Evolutionary conservation across 2,329 filamentous ascomycete species (phyloP).

Genomic region (Cladorrhinum sp.): DNA sequence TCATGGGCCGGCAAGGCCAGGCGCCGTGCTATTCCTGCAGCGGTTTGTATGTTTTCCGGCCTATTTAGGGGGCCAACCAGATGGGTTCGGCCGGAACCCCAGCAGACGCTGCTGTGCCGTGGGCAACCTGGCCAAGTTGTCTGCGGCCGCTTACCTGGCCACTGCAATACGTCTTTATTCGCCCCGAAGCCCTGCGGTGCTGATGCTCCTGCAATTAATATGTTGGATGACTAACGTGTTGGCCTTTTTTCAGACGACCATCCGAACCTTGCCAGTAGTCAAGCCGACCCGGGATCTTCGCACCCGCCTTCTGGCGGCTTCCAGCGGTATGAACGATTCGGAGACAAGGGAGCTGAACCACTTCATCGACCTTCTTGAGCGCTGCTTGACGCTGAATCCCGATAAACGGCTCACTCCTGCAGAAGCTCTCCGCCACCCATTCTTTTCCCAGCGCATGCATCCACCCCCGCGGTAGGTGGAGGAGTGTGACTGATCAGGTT

Average conservation of each 20-base stretch:
- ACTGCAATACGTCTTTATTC: background rate
- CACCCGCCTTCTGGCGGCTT: slow-evolving; percentile 71
- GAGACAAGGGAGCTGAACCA: slow-evolving; percentile 75
- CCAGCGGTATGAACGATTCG: slow-evolving; percentile 67
- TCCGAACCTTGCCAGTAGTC: slow-evolving; percentile 64
- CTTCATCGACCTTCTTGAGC: slow-evolving; percentile 85
- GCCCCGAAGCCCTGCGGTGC: background rate
- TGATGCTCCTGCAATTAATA: background rate
- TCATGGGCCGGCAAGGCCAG: background rate
- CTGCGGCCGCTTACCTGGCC: background rate
- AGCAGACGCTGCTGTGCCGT: background rate
- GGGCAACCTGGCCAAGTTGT: background rate
- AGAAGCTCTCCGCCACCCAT: slow-evolving; percentile 86
- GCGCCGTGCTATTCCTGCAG: background rate
- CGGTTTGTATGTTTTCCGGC: background rate
- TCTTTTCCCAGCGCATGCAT: slow-evolving; percentile 58
- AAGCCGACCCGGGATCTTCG: slow-evolving; percentile 82
- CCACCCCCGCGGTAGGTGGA: background rate
- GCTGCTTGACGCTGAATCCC: slow-evolving; percentile 84
- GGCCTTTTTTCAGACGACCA: slow-evolving; percentile 52
- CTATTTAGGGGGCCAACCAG: slow-evolving; percentile 1
- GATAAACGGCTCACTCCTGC: slow-evolving; percentile 85
- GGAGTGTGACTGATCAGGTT: background rate
- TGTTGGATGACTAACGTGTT: slow-evolving; percentile 9
- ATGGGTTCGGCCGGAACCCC: background rate